Percentiles rank a stretch among this genome's conserved stretches.
These are phyloP conservation scores for Cercospora citrullina DNA, from an alignment of 2,329 filamentous ascomycete species.

Conservation along the genomic window DNA sequence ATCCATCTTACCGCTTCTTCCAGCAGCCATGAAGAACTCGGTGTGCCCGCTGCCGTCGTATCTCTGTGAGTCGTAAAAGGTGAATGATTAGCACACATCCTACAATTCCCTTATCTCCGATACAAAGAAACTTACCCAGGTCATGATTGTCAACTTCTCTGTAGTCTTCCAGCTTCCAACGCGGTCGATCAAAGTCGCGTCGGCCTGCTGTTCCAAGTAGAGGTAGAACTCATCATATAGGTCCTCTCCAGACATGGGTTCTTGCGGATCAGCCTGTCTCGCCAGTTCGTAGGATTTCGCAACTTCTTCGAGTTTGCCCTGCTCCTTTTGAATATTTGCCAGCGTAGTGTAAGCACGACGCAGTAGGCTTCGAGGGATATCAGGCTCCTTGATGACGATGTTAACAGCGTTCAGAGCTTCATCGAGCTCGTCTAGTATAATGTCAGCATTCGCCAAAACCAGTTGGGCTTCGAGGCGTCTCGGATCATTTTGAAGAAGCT, in stretches of 20 bases:
- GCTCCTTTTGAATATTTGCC: conserved; percentile 8
- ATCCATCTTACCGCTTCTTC: conserved; percentile 4
- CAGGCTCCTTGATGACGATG: neutral
- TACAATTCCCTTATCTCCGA: neutral
- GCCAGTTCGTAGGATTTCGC: conserved; percentile 3
- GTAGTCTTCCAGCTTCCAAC: conserved; percentile 10
- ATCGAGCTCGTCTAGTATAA: neutral
- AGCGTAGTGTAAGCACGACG: conserved; percentile 4
- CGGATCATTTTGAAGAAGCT: neutral
- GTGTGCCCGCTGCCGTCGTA: conserved; percentile 8
- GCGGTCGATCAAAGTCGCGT: conserved; percentile 6
- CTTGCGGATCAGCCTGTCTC: conserved; percentile 7
- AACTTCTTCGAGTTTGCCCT: neutral
- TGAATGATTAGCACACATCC: neutral
- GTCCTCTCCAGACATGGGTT: conserved; percentile 11
- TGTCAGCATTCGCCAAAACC: neutral
- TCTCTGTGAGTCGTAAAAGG: neutral
- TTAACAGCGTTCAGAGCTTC: conserved; percentile 1
- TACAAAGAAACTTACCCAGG: neutral
- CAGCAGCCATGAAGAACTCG: conserved; percentile 1
- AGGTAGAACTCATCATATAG: conserved; percentile 6
- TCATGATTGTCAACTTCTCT: conserved; percentile 12
- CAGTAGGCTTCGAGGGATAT: neutral
- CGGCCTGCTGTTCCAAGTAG: conserved; percentile 1
- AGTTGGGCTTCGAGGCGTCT: neutral